A percentile compares a stretch with the other conserved stretches of the same genome.
phyloP scores from a whole-genome alignment of 306 rosid genomes.

The Citrullus colocynthis region DNA sequence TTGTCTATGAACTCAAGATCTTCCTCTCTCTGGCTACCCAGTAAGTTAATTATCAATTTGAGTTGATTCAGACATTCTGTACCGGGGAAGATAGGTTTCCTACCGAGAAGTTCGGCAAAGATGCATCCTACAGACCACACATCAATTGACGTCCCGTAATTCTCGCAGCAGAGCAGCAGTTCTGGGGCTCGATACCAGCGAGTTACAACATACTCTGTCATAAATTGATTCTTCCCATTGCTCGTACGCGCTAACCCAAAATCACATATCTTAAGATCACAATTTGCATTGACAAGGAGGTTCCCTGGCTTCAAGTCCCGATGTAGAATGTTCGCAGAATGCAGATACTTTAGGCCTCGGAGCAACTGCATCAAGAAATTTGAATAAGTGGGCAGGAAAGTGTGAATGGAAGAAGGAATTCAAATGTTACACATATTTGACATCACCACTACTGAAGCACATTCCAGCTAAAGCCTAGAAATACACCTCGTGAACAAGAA shows the following conservation, averaged over 20 bases:
- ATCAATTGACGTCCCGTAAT: constrained; percentile 79
- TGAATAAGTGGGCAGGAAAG: constrained; percentile 4
- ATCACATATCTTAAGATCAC: constrained; percentile 92
- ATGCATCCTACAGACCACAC: constrained; percentile 98
- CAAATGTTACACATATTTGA: neutral
- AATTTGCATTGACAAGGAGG: constrained; percentile 83
- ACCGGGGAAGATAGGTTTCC: constrained; percentile 79
- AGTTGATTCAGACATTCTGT: constrained; percentile 88
- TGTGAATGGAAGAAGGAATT: neutral
- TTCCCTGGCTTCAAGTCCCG: constrained; percentile 95
- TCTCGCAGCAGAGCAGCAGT: constrained; percentile 87
- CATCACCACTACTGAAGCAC: neutral
- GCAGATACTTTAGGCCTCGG: constrained; percentile 83
- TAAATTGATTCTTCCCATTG: constrained; percentile 70
- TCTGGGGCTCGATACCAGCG: constrained; percentile 98
- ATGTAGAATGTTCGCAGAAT: constrained; percentile 91
- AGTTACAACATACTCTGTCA: constrained; percentile 95
- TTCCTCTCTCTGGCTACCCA: constrained; percentile 90
- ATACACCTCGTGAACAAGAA: neutral
- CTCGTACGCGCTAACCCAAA: constrained; percentile 84
- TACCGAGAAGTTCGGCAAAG: constrained; percentile 83
- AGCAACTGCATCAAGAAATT: constrained; percentile 53
- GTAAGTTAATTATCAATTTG: constrained; percentile 61
- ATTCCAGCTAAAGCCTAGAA: neutral
- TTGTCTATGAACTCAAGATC: constrained; percentile 82